phyloP scores from a whole-genome alignment of 306 rosid species.

The Mucuna pruriens region DNA sequence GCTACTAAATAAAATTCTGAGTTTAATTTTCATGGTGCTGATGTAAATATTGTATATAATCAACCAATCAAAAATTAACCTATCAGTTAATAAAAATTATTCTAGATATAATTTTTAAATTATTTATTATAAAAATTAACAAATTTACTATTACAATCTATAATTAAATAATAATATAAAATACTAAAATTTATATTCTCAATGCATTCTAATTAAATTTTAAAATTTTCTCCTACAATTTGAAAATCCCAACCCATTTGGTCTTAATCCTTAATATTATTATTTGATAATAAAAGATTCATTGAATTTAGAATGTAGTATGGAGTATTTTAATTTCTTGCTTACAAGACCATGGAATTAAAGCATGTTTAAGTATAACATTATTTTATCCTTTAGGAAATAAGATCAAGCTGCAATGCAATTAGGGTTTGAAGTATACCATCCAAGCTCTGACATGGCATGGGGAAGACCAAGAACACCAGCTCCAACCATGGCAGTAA shows the following conservation, averaged over 20 bases:
- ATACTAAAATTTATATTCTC: neutral
- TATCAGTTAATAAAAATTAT: no score
- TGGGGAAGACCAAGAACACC: constrained; percentile 83
- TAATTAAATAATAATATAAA: no score
- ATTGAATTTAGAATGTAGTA: neutral
- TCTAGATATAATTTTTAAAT: no score
- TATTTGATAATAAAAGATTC: neutral
- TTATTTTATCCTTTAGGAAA: neutral
- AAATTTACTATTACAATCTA: no score
- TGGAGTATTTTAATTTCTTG: neutral
- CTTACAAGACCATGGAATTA: neutral
- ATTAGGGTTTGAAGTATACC: constrained; percentile 48
- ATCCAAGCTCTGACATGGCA: constrained; percentile 78
- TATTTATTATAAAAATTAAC: no score
- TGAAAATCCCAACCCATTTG: neutral
- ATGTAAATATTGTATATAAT: no score
- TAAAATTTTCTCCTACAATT: neutral
- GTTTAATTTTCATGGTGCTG: no score
- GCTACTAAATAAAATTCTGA: no score
- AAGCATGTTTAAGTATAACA: neutral
- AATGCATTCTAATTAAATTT: no score
- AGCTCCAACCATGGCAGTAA: constrained; percentile 94
- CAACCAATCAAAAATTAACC: no score
- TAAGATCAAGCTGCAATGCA: neutral
- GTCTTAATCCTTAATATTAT: neutral